These are phyloP conservation scores for Eimeria acervulina DNA, from an alignment of 169 alveolate genomes.

Conservation along the genomic window DNA sequence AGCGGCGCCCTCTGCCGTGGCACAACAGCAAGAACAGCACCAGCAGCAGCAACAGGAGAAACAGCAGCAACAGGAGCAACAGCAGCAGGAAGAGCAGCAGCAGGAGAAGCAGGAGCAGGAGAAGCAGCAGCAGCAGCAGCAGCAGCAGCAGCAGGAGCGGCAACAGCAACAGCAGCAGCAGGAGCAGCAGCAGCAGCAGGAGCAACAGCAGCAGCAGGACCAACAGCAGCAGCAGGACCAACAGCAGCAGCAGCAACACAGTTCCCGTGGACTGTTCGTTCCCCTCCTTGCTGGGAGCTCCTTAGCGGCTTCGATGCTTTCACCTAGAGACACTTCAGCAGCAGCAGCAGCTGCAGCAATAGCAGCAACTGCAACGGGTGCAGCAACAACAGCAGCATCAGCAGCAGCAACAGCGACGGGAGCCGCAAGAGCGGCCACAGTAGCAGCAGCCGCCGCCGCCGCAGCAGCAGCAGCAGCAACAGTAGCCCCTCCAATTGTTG, in stretches of 20 bases:
- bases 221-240: background rate
- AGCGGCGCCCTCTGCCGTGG: background rate
- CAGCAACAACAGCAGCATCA: conserved; percentile 20
- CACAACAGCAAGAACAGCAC: background rate
- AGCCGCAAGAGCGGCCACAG: conserved; percentile 4
- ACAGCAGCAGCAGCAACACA: background rate
- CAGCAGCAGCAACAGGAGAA: background rate
- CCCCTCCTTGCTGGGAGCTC: background rate
- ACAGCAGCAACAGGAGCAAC: background rate
- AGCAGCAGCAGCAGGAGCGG: background rate
- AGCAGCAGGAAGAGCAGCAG: background rate
- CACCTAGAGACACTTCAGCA: background rate
- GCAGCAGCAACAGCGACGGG: conserved; percentile 11
- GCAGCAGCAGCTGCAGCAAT: conserved; percentile 39
- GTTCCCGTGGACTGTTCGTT: background rate
- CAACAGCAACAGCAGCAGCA: background rate
- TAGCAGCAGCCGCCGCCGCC: background rate
- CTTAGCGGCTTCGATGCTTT: background rate
- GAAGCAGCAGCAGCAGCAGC: background rate
- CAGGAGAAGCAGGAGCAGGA: background rate
- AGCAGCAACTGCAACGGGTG: background rate
- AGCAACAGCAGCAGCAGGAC: background rate
- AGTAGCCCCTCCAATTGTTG: background rate
- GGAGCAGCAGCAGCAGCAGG: background rate
- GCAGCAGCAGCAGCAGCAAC: conserved; percentile 17